Base-by-base conservation (phyloP, 305 asterid species). In the Caryopteris hybrid region DNA sequence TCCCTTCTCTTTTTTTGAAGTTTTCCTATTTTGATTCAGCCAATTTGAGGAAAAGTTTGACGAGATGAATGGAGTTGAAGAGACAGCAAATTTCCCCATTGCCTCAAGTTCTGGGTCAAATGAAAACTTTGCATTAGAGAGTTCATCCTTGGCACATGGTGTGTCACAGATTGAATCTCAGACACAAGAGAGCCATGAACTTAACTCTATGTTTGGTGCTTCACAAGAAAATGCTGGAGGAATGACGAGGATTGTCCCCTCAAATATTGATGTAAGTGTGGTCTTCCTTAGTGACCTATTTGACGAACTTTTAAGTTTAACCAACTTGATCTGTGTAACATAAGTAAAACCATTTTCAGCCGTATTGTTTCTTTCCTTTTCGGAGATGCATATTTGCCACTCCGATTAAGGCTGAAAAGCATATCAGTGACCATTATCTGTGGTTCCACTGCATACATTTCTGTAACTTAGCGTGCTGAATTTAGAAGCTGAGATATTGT, bases 21-120 rank as follows among this genome's bases (percentile, higher is more conserved):
- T 42, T 58, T 68, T 51, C 60, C 57, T 67, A 57, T 66, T 65
- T 61, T 76, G 64, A 74, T 83, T 76, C 53, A 79, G 88, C 80
- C 97, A 92, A 85, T 92, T 90, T 76, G 97, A 92, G 86, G 97
- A 91, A 76, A 88, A 92, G 80, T 86, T 90, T 68, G 99, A 91
- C 64, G 97, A 88, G 82, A 80, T 72, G 88, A 76, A 80, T 78
- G 88, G 81, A 52, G 83, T 58, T 84, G 90, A 83, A 69, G 79
- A 76, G 73, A 61, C 87, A 59, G 55, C 85, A 71, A 76, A 79
- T 73, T 55, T 72, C 69, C 89, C 88, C 34, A 29, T 74, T 52
- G 86, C 88, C 55, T 86, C 96, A 17, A 81, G 87, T 83, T 87
- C 95, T 58, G 87, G 80, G 38, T 81, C 94, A 43, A 91, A 76